Base-by-base conservation (phyloP, 768 basidiomycete species). In the Boletus reticuloceps region DNA sequence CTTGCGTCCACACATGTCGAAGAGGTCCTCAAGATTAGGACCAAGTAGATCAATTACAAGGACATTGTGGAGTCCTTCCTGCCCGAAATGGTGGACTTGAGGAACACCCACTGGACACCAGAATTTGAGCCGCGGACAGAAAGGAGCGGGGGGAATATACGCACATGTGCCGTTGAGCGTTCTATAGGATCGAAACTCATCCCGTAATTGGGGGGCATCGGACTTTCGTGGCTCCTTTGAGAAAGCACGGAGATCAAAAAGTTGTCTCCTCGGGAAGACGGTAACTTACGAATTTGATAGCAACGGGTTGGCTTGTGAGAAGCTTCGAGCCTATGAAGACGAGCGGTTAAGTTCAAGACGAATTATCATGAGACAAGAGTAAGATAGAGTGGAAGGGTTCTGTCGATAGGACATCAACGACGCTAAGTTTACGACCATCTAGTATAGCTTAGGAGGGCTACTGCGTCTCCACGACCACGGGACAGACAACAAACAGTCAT, bases 1-100 rank as follows among this genome's bases (percentile, higher is more conserved):
- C 75, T 98, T 98, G 61, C 96, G 88, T n/a, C 88, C 85, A 70
- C 95, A 98, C 93, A 97, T 94, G 74, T 98, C 96, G 69, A 99
- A 98, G 34, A 99, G 80, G 69, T 99, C 96, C 74, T 99, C 96
- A 42, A 99, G 77, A 64, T 94, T 96, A 20, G 96, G 96, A n/a
- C 96, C 97, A 14, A 99, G 80, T 31, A 99, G 80, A 75, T 99
- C 96, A 57, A 95, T 91, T 70, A 91, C 90, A 47, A 92, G 83
- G 53, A 91, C 92, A 72, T 99, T 99, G 77, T 99, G 97, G 40
- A 98, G 81, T 14, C 96, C 97, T 74, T 99, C 96, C 72, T 97
- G 94, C 46, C 96, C 96, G 66, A 98, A 99, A 78, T 99, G 90
- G 75, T 98, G 94, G 29, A 98, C 97, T 72, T 98, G 95, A 3